Evolutionary conservation across 352 stramenopile species (phyloP), one percentile per base, ranked within the genome.

Genomic region (Phytophthora sp.): DNA sequence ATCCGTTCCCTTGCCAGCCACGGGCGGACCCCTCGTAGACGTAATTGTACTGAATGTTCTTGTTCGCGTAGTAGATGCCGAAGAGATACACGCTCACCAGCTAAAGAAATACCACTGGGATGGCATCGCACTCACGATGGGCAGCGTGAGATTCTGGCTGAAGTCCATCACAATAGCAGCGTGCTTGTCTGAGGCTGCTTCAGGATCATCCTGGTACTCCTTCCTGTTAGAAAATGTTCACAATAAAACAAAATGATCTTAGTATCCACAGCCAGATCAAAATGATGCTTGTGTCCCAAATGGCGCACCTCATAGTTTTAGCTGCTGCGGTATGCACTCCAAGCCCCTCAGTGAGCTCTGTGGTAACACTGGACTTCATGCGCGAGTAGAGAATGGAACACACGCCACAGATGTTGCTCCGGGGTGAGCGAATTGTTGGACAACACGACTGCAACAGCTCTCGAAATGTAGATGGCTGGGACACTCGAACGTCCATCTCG

Each of bases 71-170:
- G 50, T 65, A 57, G 15, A 67, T 51, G 3, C 62, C 52, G 6
- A 76, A 76, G 2, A 50, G 1, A 31, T 51, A 20, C 18, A 74
- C 26, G 26, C 47, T 63, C 0, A 66, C 52, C 0, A 75, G 41
- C 15, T 52, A 69, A 1, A 60, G 4, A 20, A 73, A 67, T 69
- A 73, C 53, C 46, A 76, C 7, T 44, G 36, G 2, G 36, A 44
- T 1, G 36, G 16, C 16, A n/a, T 24, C 54, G 41, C 2, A 41
- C 52, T 16, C 7, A 57, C 23, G 24, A 36, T 63, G 7, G 59
- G 56, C 7, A 74, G 16, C 3, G 55, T 63, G 15, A 74, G 15
- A 8, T 74, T 70, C n/a, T 74, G 66, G 7, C 26, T 50, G 38
- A 47, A 67, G 31, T 71, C 36, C 18, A 74, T 74, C 42, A 63